Evolutionary conservation across 352 stramenopile species (phyloP).

Genomic region (Pythium pyrilobum): DNA sequence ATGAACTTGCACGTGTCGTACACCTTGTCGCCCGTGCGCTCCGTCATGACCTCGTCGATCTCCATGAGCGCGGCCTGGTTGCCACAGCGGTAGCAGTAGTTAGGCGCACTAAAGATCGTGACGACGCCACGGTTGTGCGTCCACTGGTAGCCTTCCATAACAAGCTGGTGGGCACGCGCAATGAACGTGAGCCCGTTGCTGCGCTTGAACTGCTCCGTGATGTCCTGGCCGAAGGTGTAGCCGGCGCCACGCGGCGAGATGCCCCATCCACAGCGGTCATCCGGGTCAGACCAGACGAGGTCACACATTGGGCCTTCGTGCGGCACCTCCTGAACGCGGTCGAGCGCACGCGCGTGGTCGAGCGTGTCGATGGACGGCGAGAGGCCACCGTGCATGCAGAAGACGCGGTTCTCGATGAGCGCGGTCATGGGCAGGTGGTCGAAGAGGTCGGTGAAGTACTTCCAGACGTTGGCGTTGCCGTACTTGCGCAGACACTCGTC

Average conservation of each 20-base stretch:
- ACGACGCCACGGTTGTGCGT: slow-evolving; percentile 90
- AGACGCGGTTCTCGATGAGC: slow-evolving; percentile 86
- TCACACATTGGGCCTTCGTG: slow-evolving; percentile 88
- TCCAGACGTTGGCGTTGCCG: slow-evolving; percentile 86
- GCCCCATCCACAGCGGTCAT: slow-evolving; percentile 83
- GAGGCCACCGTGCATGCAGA: slow-evolving; percentile 88
- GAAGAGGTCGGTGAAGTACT: slow-evolving; percentile 89
- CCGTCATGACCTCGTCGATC: slow-evolving; percentile 90
- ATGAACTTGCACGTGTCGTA: slow-evolving; percentile 93
- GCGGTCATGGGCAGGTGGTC: slow-evolving; percentile 86
- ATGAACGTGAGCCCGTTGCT: slow-evolving; percentile 88
- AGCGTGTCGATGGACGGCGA: slow-evolving; percentile 87
- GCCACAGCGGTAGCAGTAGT: slow-evolving; percentile 95
- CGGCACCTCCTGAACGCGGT: slow-evolving; percentile 84
- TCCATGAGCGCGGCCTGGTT: slow-evolving; percentile 96
- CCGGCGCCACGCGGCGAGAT: slow-evolving; percentile 82
- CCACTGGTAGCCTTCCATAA: slow-evolving; percentile 94
- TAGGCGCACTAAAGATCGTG: slow-evolving; percentile 91
- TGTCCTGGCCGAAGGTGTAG: slow-evolving; percentile 87
- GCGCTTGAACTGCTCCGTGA: slow-evolving; percentile 88
- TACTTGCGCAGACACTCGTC: slow-evolving; percentile 72
- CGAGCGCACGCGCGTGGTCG: slow-evolving; percentile 77
- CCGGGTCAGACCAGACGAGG: slow-evolving; percentile 85
- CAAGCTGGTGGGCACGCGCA: slow-evolving; percentile 83
- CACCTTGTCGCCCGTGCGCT: slow-evolving; percentile 84